A percentile compares a stretch with the other conserved stretches of the same genome.
Evolutionary conservation across 1,284 basidiomycete genomes (phyloP).

Genomic region (Wolfiporia cocos): DNA sequence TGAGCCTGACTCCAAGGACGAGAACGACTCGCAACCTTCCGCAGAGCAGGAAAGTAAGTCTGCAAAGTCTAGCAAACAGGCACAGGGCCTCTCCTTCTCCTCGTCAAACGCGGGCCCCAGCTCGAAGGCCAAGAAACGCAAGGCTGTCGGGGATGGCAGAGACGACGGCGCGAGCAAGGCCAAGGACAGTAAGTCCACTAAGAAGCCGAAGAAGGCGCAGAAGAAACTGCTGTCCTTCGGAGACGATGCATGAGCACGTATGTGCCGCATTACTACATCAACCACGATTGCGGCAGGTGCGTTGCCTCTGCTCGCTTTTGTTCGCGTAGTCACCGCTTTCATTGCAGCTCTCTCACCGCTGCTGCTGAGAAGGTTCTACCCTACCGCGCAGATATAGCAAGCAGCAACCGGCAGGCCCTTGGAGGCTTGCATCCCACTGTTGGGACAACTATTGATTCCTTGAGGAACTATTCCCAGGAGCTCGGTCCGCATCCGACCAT

Average conservation of each 20-base stretch:
- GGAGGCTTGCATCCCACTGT: no score
- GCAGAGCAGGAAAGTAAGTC: constrained; percentile 3
- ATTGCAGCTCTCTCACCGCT: no score
- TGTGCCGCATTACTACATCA: no score
- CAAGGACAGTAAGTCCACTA: constrained; percentile 25
- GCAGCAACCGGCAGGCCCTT: no score
- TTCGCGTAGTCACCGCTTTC: no score
- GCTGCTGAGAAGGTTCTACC: no score
- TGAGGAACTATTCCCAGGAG: no score
- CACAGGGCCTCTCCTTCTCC: constrained; percentile 36
- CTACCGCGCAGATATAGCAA: no score
- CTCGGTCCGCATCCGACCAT: no score
- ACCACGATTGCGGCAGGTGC: no score
- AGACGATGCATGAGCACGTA: constrained; percentile 27
- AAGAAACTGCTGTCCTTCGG: constrained; percentile 57
- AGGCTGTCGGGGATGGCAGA: constrained; percentile 30
- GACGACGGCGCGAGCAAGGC: constrained; percentile 19
- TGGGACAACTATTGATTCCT: no score
- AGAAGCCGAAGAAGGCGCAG: constrained; percentile 39
- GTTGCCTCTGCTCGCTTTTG: no score
- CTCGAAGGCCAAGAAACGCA: constrained; percentile 33
- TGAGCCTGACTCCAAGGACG: constrained; percentile 19
- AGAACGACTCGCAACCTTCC: constrained; percentile 6
- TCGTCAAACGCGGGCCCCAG: constrained; percentile 25
- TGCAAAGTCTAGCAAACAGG: constrained; percentile 9